These are phyloP conservation scores for Coemansia aciculifera DNA, from an alignment of 192 early-diverging fungal species.

Conservation along the genomic window DNA sequence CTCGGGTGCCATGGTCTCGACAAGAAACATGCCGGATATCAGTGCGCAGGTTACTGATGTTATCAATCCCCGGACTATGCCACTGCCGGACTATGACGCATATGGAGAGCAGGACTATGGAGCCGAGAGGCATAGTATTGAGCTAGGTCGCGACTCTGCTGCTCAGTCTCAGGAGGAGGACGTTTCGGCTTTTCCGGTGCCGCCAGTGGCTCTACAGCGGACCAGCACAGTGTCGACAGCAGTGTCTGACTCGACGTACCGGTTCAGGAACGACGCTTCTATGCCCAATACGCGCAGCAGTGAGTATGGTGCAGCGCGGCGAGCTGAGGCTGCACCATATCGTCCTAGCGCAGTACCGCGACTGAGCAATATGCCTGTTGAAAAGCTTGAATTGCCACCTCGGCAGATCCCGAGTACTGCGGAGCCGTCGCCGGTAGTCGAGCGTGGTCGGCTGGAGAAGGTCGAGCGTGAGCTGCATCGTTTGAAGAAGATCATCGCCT, in stretches of 20 bases:
- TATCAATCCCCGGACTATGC: not conserved
- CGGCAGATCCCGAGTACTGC: not conserved
- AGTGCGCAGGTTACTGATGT: not conserved
- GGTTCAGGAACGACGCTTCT: not conserved
- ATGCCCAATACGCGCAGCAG: not conserved
- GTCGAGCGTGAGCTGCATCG: constrained; percentile 50
- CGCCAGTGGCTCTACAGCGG: not conserved
- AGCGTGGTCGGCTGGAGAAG: constrained; percentile 40
- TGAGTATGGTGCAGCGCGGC: not conserved
- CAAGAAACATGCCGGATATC: not conserved
- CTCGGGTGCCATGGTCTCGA: not conserved
- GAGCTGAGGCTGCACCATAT: not conserved
- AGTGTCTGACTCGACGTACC: not conserved
- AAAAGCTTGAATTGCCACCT: not conserved
- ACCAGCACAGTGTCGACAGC: constrained; percentile 2
- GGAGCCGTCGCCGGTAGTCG: constrained; percentile 18
- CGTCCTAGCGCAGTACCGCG: not conserved
- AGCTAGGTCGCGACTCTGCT: not conserved
- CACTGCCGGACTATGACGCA: not conserved
- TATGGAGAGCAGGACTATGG: not conserved
- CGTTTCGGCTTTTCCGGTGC: not conserved
- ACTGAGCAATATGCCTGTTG: not conserved
- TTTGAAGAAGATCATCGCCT: constrained; percentile 50
- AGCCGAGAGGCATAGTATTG: not conserved
- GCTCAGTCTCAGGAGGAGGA: not conserved